Conservation (phyloP, 352 stramenopile genomes). For the Peronospora destructor region DNA sequence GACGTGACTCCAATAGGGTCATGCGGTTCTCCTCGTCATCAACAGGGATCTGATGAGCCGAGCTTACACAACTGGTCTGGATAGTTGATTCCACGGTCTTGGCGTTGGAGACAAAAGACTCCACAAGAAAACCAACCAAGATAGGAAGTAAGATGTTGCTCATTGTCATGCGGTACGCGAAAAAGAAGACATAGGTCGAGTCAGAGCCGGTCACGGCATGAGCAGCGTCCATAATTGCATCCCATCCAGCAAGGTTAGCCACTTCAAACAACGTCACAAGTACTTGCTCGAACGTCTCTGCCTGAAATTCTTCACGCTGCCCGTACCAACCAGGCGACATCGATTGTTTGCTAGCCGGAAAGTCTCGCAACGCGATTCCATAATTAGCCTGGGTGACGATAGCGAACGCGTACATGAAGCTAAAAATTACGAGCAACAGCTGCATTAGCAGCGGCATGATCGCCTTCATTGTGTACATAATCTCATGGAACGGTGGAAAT, state of each 20-base stretch:
- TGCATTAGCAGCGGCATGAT: constrained; percentile 77
- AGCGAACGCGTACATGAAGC: constrained; percentile 77
- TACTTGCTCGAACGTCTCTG: constrained; percentile 69
- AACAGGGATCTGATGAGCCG: constrained; percentile 29
- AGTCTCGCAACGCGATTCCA: constrained; percentile 48
- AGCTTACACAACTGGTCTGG: constrained; percentile 53
- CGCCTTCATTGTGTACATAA: constrained; percentile 79
- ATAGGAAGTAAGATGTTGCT: constrained; percentile 78
- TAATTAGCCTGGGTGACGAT: constrained; percentile 80
- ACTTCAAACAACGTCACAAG: constrained; percentile 77
- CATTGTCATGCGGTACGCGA: constrained; percentile 77
- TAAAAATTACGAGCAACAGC: constrained; percentile 76
- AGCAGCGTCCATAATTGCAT: constrained; percentile 74
- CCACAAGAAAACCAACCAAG: constrained; percentile 82
- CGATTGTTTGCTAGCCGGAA: constrained; percentile 37
- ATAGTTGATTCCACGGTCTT: constrained; percentile 63
- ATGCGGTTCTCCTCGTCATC: constrained; percentile 50
- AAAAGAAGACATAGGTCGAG: constrained; percentile 76
- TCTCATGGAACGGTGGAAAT: constrained; percentile 77
- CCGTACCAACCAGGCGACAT: constrained; percentile 60
- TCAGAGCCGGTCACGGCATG: constrained; percentile 54
- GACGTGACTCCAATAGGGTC: constrained; percentile 39
- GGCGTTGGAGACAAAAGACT: constrained; percentile 75
- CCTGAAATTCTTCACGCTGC: constrained; percentile 66
- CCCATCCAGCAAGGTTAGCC: constrained; percentile 67